These are phyloP conservation scores for Sugiyamaella japonica DNA, from an alignment of 1,139 yeast genomes.

Conservation along the genomic window DNA sequence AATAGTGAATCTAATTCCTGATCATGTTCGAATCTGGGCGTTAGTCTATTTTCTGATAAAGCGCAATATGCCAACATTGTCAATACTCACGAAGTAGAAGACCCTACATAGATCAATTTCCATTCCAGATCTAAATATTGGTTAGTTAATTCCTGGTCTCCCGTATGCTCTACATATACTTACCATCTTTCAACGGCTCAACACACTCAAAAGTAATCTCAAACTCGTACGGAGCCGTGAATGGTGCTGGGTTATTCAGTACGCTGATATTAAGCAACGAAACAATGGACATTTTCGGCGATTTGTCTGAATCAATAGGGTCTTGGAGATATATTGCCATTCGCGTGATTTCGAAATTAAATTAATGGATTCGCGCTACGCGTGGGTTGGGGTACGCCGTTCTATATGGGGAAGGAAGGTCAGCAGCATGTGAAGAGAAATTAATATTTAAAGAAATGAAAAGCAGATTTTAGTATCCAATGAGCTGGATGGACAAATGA, in stretches of 20 bases:
- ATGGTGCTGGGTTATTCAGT: conserved; percentile 91
- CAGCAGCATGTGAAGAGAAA: too few species aligned
- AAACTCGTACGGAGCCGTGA: conserved; percentile 90
- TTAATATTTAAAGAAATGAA: too few species aligned
- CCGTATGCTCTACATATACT: conserved; percentile 17
- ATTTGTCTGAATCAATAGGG: neutral
- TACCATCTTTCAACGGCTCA: conserved; percentile 77
- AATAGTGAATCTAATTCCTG: conserved; percentile 93
- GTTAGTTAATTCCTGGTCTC: conserved; percentile 5
- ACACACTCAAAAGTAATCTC: conserved; percentile 97
- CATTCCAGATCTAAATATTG: conserved; percentile 70
- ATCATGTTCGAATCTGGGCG: conserved; percentile 69
- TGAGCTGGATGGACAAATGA: too few species aligned
- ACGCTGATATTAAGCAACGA: conserved; percentile 90
- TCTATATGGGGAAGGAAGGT: neutral
- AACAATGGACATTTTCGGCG: conserved; percentile 83
- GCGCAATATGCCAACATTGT: neutral
- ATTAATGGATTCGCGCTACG: neutral
- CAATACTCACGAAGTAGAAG: conserved; percentile 63
- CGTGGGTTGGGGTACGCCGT: neutral
- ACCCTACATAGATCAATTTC: conserved; percentile 96
- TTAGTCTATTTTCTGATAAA: neutral
- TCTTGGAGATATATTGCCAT: neutral
- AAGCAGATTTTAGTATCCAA: too few species aligned
- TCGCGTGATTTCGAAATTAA: neutral